Evolutionary conservation across 176 grass and related monocot genomes (phyloP).

Genomic region (Poa pratensis): DNA sequence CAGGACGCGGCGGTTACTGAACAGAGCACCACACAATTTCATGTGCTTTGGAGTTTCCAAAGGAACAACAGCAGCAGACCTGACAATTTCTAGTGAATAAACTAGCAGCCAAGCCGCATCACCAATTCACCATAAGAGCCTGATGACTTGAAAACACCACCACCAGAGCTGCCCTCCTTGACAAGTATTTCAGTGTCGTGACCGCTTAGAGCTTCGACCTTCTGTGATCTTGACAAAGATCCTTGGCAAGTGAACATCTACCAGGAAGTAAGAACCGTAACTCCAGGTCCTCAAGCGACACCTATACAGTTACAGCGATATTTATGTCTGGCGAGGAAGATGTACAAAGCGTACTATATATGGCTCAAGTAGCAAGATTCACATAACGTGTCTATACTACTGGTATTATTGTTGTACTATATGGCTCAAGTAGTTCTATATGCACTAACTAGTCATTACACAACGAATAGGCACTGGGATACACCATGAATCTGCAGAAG

Average conservation of each 20-base stretch:
- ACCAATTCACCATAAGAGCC: no score
- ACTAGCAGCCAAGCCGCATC: no score
- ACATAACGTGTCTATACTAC: not conserved
- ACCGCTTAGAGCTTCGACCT: no score
- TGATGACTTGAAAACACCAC: no score
- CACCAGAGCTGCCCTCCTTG: no score
- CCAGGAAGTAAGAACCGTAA: not conserved
- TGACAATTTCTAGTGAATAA: no score
- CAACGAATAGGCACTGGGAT: not conserved
- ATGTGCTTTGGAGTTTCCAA: no score
- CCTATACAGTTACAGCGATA: not conserved
- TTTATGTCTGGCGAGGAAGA: not conserved
- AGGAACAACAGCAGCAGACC: no score
- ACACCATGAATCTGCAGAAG: not conserved
- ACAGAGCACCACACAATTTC: no score
- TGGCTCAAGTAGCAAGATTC: not conserved
- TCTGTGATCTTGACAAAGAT: not conserved
- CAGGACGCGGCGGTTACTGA: no score
- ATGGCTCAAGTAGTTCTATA: not conserved
- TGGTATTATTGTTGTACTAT: no score
- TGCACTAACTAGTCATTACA: not conserved
- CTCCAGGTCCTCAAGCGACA: not conserved
- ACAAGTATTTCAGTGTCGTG: no score
- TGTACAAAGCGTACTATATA: not conserved
- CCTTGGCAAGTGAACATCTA: not conserved